Conservation (phyloP, 2,329 filamentous ascomycete genomes). For the Teratosphaeria zuluensis region DNA sequence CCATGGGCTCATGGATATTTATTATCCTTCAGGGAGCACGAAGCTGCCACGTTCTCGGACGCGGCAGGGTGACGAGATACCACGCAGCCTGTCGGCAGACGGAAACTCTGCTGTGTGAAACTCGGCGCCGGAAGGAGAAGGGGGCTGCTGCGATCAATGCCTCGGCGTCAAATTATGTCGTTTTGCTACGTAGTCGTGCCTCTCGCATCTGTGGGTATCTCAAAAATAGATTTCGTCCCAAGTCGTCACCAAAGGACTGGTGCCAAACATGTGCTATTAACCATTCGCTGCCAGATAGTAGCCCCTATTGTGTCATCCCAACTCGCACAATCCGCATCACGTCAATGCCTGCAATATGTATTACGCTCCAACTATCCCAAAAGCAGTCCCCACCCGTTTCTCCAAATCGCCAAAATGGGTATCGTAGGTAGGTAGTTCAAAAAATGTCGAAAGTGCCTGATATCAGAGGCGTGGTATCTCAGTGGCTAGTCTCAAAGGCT, state of each 20-base stretch:
- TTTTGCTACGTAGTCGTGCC: background rate
- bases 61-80: background rate
- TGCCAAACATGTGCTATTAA: background rate
- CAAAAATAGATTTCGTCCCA: background rate
- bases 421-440: slow-evolving; percentile 2
- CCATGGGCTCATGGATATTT: background rate
- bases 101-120: background rate
- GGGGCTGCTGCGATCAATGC: background rate
- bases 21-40: background rate
- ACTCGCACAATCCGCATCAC: background rate
- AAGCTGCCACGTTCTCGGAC: background rate
- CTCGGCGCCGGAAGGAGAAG: background rate
- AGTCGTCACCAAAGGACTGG: background rate
- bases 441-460: slow-evolving; percentile 11
- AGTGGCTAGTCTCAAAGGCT: background rate
- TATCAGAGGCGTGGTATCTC: slow-evolving; percentile 17
- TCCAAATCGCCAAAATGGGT: slow-evolving; percentile 4
- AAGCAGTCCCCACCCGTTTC: background rate
- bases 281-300: background rate
- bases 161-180: background rate
- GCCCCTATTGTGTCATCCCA: background rate
- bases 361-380: background rate
- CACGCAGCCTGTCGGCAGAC: background rate
- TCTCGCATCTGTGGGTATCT: background rate
- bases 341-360: background rate